phyloP scores from a whole-genome alignment of 169 alveolate genomes.

The Plasmodium knowlesi region DNA sequence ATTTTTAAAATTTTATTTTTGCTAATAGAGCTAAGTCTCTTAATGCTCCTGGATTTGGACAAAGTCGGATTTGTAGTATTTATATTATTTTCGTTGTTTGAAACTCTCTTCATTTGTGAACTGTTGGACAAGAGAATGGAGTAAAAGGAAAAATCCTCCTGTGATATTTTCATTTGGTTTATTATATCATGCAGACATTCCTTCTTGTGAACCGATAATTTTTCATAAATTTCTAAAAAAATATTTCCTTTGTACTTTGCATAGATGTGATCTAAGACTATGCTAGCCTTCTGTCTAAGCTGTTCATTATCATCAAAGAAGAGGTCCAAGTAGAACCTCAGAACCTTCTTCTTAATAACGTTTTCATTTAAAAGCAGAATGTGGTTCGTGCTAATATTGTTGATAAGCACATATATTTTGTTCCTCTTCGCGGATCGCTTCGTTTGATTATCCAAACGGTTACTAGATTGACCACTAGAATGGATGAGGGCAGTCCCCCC shows the following conservation, averaged over 20 bases:
- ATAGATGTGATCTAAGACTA: conserved; percentile 57
- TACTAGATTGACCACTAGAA: neutral
- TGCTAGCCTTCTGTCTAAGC: conserved; percentile 51
- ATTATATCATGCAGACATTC: conserved; percentile 68
- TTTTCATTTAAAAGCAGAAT: conserved; percentile 59
- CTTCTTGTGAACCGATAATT: conserved; percentile 61
- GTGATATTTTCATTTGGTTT: conserved; percentile 58
- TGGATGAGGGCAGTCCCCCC: neutral
- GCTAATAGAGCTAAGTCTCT: conserved; percentile 23
- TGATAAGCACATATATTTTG: conserved; percentile 42
- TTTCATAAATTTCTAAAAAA: conserved; percentile 52
- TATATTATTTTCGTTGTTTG: conserved; percentile 33
- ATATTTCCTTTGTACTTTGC: conserved; percentile 31
- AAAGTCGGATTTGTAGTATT: conserved; percentile 23
- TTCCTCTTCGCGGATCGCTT: conserved; percentile 35
- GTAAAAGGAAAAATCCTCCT: conserved; percentile 50
- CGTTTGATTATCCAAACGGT: neutral
- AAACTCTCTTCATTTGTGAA: conserved; percentile 51
- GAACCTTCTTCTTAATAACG: conserved; percentile 49
- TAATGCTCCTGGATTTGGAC: conserved; percentile 35
- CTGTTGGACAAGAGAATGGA: conserved; percentile 17
- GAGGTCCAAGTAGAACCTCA: conserved; percentile 46
- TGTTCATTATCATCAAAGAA: conserved; percentile 64
- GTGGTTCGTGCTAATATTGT: conserved; percentile 42
- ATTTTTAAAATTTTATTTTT: conserved; percentile 36